Evolutionary conservation across 2,329 filamentous ascomycete species (phyloP).

Genomic region (Colletotrichum incanum): DNA sequence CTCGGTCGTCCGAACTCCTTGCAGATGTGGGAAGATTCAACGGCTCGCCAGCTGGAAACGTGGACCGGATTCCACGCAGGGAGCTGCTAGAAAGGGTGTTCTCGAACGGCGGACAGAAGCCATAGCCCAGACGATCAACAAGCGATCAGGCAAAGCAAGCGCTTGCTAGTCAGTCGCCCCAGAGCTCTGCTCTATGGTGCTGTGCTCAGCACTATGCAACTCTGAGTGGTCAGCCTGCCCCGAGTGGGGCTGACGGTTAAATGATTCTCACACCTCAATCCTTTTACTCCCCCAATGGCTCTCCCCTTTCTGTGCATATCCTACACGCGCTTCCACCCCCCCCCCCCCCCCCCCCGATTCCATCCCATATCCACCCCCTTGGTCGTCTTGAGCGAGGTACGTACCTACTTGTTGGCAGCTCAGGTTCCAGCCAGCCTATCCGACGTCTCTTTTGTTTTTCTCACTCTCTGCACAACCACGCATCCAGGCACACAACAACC

Average conservation of each 20-base stretch:
- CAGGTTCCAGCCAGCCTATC: slow-evolving; percentile 22
- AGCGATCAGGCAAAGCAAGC: slow-evolving; percentile 20
- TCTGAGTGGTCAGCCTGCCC: slow-evolving; percentile 13
- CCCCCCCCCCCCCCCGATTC: slow-evolving; percentile 36
- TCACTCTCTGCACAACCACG: slow-evolving; percentile 26
- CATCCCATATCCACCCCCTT: slow-evolving; percentile 6
- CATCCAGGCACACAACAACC: slow-evolving; percentile 9
- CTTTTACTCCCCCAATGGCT: slow-evolving; percentile 13
- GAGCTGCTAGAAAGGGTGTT: slow-evolving; percentile 4
- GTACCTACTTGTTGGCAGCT: slow-evolving; percentile 13
- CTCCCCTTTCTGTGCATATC: slow-evolving; percentile 39
- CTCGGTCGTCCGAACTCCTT: slow-evolving; percentile 41
- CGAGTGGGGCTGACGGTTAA: slow-evolving; percentile 17
- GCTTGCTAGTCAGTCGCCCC: slow-evolving; percentile 1
- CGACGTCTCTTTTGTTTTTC: slow-evolving; percentile 17
- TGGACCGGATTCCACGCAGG: slow-evolving; percentile 6
- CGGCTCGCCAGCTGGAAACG: slow-evolving; percentile 8
- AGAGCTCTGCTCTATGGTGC: background rate
- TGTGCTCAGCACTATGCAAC: background rate
- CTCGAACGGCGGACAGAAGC: slow-evolving; percentile 2
- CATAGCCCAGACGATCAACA: slow-evolving; percentile 14
- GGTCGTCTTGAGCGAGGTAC: slow-evolving; percentile 5
- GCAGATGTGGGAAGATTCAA: slow-evolving; percentile 24
- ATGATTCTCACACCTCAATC: slow-evolving; percentile 20
- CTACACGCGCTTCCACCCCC: slow-evolving; percentile 8